phyloP scores from a whole-genome alignment of 2,329 filamentous ascomycete genomes.

The Ceratocystis alfenasii region DNA sequence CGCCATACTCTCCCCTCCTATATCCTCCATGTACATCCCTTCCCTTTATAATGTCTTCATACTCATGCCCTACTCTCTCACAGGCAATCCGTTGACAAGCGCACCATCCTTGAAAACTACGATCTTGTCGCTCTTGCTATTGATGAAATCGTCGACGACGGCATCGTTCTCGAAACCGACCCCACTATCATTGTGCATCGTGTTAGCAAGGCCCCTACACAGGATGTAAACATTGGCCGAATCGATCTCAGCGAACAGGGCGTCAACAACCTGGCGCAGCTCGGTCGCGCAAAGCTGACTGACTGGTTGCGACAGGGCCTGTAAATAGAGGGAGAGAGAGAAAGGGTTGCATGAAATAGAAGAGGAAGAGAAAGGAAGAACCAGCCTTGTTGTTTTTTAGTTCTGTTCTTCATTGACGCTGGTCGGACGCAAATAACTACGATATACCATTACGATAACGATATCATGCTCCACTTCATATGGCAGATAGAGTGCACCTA shows the following conservation, averaged over 20 bases:
- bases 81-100: slow-evolving; percentile 92
- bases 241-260: slow-evolving; percentile 95
- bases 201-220: slow-evolving; percentile 80
- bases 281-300: slow-evolving; percentile 81
- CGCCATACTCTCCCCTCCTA: too few species aligned
- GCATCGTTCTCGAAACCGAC: slow-evolving; percentile 94
- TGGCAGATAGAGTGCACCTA: neutral
- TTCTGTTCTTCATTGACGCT: slow-evolving; percentile 22
- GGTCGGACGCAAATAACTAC: slow-evolving; percentile 5
- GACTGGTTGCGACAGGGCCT: slow-evolving; percentile 81
- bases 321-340: slow-evolving; percentile 31
- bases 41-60: slow-evolving; percentile 19
- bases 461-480: neutral
- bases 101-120: slow-evolving; percentile 97
- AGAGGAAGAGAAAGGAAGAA: slow-evolving; percentile 9
- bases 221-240: slow-evolving; percentile 84
- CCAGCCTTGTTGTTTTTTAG: slow-evolving; percentile 22
- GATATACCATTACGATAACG: slow-evolving; percentile 15
- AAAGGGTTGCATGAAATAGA: neutral
- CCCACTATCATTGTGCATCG: slow-evolving; percentile 85
- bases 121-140: slow-evolving; percentile 87
- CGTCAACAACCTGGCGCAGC: slow-evolving; percentile 83
- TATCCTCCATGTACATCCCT: neutral
- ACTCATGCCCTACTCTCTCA: neutral
- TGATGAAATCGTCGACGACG: slow-evolving; percentile 90